Evolutionary conservation across 768 basidiomycete species (phyloP), one percentile per base, ranked within the genome.

Genomic region (Mycena venus): DNA sequence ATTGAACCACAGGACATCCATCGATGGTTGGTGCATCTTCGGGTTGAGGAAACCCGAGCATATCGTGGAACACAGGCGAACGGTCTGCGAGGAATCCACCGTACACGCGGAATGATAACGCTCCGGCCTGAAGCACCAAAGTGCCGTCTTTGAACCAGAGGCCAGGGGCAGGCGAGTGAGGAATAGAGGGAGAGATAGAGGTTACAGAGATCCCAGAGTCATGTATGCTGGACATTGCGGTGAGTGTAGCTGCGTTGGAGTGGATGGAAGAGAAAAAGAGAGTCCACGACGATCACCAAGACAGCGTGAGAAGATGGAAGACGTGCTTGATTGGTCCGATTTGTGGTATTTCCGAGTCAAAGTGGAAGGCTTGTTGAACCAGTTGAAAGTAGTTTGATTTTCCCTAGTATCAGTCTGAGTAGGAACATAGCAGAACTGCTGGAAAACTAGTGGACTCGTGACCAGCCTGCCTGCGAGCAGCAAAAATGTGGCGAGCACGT

Each of bases 91-190:
- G 53, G 2, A 76, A 29, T 11, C 69, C 76, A 3, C 72, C 62
- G 21, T 78, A 78, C 29, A 78, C 72, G 14, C 72, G 61, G 25
- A 78, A 78, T 5, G 42, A 31, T 2, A 58, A 49, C 2, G 9
- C 44, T 19, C 63, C 66, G 3, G 73, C 59, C 21, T 15, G 15
- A 17, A 74, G 34, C 31, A 77, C 42, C 19, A 77, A 32, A 10
- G 58, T 77, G 29, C 75, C 77, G 42, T 77, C 74, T 4, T 25
- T 68, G 55, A 75, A 75, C 78, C 73, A 77, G 0, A 72, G 32
- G 9, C 70, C 74, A 10, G 32, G 36, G 14, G 12, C 2, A 10
- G 23, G 4, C 12, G 58, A 7, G 5, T 8, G 0, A 23, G 23
- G 1, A 4, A 8, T 4, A 8, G 47, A 3, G 17, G n/a, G 47